Conservation (phyloP, 768 basidiomycete species). For the Boletus insuetus region DNA sequence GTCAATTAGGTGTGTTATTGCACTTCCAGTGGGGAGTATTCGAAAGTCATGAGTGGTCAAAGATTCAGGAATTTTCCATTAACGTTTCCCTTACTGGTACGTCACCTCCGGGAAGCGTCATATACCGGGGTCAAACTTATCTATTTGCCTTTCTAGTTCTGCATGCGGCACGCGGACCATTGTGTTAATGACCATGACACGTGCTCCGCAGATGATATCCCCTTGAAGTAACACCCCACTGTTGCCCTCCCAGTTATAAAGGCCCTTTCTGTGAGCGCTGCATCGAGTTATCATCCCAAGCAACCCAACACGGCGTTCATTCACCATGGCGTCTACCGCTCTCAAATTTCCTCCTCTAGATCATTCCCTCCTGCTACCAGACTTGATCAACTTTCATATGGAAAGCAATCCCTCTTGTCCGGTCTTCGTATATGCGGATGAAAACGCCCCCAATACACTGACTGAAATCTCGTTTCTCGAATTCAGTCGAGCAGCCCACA, state of each 20-base stretch:
- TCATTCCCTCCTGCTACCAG: constrained; percentile 20
- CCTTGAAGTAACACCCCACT: not conserved
- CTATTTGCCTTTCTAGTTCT: too few species aligned
- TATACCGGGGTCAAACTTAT: too few species aligned
- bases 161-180: not conserved
- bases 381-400: constrained; percentile 25
- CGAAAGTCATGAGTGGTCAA: too few species aligned
- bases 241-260: constrained; percentile 14
- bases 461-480: constrained; percentile 21
- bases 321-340: not conserved
- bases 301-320: not conserved
- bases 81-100: too few species aligned
- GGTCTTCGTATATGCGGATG: constrained; percentile 15
- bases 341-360: constrained; percentile 23
- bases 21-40: too few species aligned
- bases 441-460: constrained; percentile 1
- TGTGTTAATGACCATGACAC: not conserved
- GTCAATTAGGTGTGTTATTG: too few species aligned
- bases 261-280: not conserved
- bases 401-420: constrained; percentile 25
- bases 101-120: too few species aligned
- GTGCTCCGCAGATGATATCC: not conserved
- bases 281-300: not conserved
- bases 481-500: constrained; percentile 1
- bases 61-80: too few species aligned